Evolutionary conservation across 345 rosid genomes (phyloP).

Genomic region (Eucalyptus sideroxylon): DNA sequence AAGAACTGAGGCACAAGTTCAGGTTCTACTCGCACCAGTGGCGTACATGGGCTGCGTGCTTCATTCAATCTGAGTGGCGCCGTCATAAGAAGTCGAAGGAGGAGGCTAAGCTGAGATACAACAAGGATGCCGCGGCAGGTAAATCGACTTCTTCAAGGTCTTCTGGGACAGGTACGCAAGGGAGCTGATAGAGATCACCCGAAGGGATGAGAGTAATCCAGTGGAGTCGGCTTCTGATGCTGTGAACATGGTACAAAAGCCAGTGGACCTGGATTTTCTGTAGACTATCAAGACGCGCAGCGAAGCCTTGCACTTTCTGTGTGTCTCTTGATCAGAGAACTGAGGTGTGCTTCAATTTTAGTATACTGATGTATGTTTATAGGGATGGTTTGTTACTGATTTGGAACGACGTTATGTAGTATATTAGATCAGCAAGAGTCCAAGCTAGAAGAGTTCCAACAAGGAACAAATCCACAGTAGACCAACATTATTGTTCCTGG

Average conservation of each 20-base stretch:
- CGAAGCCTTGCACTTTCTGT: neutral
- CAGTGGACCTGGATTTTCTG: slow-evolving; percentile 16
- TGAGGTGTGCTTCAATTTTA: neutral
- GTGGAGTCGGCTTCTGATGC: neutral
- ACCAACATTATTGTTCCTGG: neutral
- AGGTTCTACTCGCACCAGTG: slow-evolving; percentile 10
- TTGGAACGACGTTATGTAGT: neutral
- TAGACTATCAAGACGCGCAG: neutral
- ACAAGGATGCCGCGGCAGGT: neutral
- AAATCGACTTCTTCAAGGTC: neutral
- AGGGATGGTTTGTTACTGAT: neutral
- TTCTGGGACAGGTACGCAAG: neutral
- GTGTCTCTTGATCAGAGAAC: neutral
- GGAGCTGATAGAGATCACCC: neutral
- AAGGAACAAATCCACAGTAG: neutral
- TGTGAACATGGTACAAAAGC: slow-evolving; percentile 9
- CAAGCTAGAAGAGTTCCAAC: neutral
- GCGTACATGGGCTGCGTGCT: slow-evolving; percentile 17
- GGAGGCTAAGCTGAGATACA: neutral
- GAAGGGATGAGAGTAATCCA: slow-evolving; percentile 3
- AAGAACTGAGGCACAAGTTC: slow-evolving; percentile 2
- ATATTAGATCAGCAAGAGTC: neutral
- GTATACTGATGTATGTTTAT: neutral
- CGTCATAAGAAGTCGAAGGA: neutral
- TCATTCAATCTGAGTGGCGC: slow-evolving; percentile 12